Evolutionary conservation across 805 yeast genomes (phyloP).

Genomic region (Wickerhamomyces rabaulensis): DNA sequence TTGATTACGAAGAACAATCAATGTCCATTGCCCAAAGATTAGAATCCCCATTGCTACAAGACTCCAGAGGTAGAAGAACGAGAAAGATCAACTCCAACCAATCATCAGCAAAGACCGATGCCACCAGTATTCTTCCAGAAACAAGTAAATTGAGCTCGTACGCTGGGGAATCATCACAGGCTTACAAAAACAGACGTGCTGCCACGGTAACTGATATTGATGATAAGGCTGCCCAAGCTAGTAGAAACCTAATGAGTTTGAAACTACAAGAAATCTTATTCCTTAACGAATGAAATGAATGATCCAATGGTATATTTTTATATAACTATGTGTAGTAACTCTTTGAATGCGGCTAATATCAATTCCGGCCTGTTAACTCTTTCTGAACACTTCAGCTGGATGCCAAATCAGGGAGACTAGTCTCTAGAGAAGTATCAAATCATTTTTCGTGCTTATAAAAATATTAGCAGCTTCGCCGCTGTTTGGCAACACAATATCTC

Average conservation of each 20-base stretch:
- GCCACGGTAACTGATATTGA: not conserved
- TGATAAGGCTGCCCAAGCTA: conserved; percentile 18
- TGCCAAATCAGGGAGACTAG: too few species aligned
- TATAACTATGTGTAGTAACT: too few species aligned
- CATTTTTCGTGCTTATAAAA: too few species aligned
- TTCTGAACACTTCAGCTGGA: too few species aligned
- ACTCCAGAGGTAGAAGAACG: not conserved
- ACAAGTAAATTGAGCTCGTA: not conserved
- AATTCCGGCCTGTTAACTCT: too few species aligned
- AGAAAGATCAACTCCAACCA: not conserved
- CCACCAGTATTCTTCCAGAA: not conserved
- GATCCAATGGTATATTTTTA: not conserved
- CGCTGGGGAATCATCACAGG: not conserved
- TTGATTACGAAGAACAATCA: conserved; percentile 10
- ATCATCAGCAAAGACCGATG: not conserved
- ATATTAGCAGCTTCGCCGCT: too few species aligned
- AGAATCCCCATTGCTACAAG: not conserved
- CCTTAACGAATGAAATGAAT: conserved; percentile 18
- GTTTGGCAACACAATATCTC: too few species aligned
- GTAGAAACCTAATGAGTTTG: conserved; percentile 19
- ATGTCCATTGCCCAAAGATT: conserved; percentile 4
- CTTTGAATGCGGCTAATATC: too few species aligned
- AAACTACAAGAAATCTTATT: conserved; percentile 24
- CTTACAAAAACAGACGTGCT: conserved; percentile 3
- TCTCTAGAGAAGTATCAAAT: too few species aligned